Conservation (phyloP, 805 yeast species). For the Starmerella geochares region DNA sequence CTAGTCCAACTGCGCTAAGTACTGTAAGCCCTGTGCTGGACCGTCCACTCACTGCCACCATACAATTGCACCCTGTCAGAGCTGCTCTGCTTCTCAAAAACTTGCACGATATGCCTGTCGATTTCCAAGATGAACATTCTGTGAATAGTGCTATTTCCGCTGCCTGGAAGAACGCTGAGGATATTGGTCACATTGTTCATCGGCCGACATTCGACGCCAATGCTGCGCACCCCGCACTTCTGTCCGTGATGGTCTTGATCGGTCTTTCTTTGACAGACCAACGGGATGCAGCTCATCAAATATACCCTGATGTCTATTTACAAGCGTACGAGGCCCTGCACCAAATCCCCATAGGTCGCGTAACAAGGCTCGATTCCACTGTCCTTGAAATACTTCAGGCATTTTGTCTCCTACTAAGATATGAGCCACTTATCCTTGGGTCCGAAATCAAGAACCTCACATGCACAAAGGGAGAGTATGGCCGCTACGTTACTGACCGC, state of each 20-base stretch:
- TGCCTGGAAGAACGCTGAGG: constrained; percentile 25
- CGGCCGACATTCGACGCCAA: constrained; percentile 28
- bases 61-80: background rate
- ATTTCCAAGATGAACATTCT: background rate
- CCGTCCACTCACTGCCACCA: background rate
- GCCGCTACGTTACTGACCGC: constrained; percentile 23
- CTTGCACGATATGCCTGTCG: constrained; percentile 11
- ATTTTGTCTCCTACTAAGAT: constrained; percentile 26
- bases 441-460: constrained; percentile 16
- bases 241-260: constrained; percentile 27
- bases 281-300: constrained; percentile 20
- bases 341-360: constrained; percentile 10
- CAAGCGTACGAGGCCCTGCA: constrained; percentile 24
- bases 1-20: background rate
- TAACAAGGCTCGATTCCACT: constrained; percentile 13
- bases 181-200: constrained; percentile 26
- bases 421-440: constrained; percentile 26
- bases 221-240: constrained; percentile 23
- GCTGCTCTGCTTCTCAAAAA: constrained; percentile 3
- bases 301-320: constrained; percentile 22
- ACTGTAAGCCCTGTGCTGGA: background rate
- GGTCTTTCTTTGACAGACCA: constrained; percentile 27
- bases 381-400: constrained; percentile 29
- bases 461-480: constrained; percentile 11
- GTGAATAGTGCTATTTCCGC: constrained; percentile 9